Evolutionary conservation across 164 flowering plant species (phyloP).

Genomic region (Macadamia tetraphylla): DNA sequence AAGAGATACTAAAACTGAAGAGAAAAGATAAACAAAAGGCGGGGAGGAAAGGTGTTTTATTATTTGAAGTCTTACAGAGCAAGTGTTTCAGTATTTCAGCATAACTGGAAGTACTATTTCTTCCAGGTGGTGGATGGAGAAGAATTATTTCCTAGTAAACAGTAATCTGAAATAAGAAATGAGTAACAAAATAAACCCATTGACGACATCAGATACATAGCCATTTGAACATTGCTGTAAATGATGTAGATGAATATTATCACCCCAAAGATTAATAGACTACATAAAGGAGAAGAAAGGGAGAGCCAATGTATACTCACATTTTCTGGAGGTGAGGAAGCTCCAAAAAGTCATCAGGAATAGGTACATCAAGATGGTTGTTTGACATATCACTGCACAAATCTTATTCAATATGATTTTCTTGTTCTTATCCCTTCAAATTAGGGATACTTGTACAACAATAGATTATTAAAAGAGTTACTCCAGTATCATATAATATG

Average conservation of each 20-base stretch:
- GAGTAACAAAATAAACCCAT: too few species aligned
- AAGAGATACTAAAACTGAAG: background rate
- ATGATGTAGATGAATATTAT: background rate
- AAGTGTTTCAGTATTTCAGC: slow-evolving; percentile 42
- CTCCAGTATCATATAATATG: too few species aligned
- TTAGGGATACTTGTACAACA: too few species aligned
- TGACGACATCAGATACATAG: background rate
- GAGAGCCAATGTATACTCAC: slow-evolving; percentile 35
- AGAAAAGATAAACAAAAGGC: background rate
- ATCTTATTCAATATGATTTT: slow-evolving; percentile 3
- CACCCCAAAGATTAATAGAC: background rate
- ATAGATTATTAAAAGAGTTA: too few species aligned
- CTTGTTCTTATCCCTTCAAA: too few species aligned
- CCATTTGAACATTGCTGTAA: background rate
- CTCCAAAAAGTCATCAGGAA: slow-evolving; percentile 54
- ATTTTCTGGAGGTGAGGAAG: slow-evolving; percentile 66
- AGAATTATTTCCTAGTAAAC: slow-evolving; percentile 53
- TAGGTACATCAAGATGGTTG: slow-evolving; percentile 61
- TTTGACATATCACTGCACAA: slow-evolving; percentile 61
- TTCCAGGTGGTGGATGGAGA: slow-evolving; percentile 53
- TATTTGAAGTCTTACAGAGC: slow-evolving; percentile 41
- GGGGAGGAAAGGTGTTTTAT: background rate
- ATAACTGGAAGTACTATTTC: slow-evolving; percentile 31
- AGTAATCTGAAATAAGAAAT: slow-evolving; percentile 40
- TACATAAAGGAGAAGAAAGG: slow-evolving; percentile 5